Conservation (phyloP, 176 grass and related monocot genomes). For the Carex kokanica region DNA sequence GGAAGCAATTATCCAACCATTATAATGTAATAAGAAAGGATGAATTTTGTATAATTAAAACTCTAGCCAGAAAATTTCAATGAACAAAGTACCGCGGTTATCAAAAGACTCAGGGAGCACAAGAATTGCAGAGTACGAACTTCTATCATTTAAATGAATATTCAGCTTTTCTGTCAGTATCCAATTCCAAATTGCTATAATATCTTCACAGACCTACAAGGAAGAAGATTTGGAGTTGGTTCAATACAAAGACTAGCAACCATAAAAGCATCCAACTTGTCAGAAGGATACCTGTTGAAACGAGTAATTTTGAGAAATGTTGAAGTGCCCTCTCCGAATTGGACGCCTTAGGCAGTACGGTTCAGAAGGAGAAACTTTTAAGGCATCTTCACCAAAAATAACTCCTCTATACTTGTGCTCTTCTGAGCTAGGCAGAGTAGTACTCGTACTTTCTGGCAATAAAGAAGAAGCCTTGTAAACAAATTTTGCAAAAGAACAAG, state of each 20-base stretch:
- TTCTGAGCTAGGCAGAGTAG: conserved; percentile 32
- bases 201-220: conserved; percentile 79
- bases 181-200: conserved; percentile 88
- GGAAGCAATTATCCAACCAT: conserved; percentile 19
- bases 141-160: conserved; percentile 66
- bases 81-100: conserved; percentile 61
- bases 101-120: conserved; percentile 94
- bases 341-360: conserved; percentile 67
- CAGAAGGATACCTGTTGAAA: conserved; percentile 55
- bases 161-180: conserved; percentile 81
- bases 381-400: conserved; percentile 87
- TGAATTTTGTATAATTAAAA: background rate
- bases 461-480: conserved; percentile 24
- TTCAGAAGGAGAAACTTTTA: conserved; percentile 67
- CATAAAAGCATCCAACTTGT: conserved; percentile 10
- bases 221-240: background rate
- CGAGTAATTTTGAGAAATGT: conserved; percentile 81
- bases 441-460: conserved; percentile 48
- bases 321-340: conserved; percentile 93
- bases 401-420: conserved; percentile 64
- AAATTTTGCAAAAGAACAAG: conserved; percentile 22
- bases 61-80: background rate
- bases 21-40: background rate
- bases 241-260: background rate
- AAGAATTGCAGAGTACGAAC: conserved; percentile 74